Evolutionary conservation across 306 rosid species (phyloP).

Genomic region (Quercus cerris): DNA sequence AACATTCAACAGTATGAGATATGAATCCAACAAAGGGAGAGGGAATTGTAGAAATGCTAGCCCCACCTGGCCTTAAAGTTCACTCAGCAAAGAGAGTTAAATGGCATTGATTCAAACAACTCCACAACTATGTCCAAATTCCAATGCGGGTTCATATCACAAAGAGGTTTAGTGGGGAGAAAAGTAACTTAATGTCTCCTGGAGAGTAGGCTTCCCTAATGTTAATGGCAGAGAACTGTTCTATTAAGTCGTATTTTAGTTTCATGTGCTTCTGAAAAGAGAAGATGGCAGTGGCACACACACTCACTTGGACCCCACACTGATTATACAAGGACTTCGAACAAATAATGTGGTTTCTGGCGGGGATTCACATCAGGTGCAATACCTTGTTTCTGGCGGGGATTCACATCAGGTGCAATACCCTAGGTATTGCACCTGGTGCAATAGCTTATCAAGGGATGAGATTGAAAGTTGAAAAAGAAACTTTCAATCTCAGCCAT

Average conservation of each 20-base stretch:
- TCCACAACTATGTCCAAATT: not conserved
- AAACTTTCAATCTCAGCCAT: no score
- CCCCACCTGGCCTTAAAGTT: no score
- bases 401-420: no score
- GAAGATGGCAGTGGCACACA: not conserved
- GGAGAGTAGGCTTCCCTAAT: conserved; percentile 15
- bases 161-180: conserved; percentile 12
- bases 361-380: no score
- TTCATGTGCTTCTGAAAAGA: conserved; percentile 19
- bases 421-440: no score
- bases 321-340: not conserved
- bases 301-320: not conserved
- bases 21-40: no score
- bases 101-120: conserved; percentile 7
- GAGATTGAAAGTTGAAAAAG: no score
- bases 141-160: not conserved
- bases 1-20: no score
- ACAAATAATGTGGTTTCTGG: not conserved
- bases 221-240: conserved; percentile 7
- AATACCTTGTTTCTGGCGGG: no score
- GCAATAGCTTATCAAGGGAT: no score
- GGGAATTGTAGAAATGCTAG: no score
- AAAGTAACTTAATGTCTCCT: conserved; percentile 27
- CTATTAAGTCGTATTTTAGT: conserved; percentile 20
- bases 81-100: not conserved